Percentiles rank a stretch among this genome's conserved stretches.
phyloP scores from a whole-genome alignment of 2,329 filamentous ascomycete genomes.

The Blastomyces parvus region DNA sequence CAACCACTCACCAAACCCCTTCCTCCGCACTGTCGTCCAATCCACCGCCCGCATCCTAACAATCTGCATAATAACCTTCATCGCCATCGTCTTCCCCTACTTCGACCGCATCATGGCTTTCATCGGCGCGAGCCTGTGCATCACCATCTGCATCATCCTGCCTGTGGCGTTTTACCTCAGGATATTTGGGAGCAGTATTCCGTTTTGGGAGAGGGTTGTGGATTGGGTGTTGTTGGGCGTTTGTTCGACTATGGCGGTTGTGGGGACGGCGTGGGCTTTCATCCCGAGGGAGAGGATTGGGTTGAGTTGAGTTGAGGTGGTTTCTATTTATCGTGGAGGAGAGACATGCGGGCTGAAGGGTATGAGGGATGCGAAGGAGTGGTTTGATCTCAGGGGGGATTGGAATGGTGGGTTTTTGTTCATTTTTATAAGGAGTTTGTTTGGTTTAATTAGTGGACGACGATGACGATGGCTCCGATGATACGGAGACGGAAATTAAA shows the following conservation, averaged over 20 bases:
- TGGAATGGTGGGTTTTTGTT: neutral
- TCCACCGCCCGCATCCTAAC: slow-evolving; percentile 55
- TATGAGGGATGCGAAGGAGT: neutral
- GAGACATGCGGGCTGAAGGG: no score
- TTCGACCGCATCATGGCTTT: slow-evolving; percentile 90
- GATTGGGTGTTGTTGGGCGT: slow-evolving; percentile 61
- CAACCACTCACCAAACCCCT: neutral
- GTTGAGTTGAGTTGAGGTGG: neutral
- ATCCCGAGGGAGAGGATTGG: slow-evolving; percentile 53
- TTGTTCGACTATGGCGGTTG: slow-evolving; percentile 58
- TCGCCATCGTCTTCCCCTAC: slow-evolving; percentile 63
- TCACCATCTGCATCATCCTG: slow-evolving; percentile 86
- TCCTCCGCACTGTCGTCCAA: slow-evolving; percentile 29
- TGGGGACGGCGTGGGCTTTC: slow-evolving; percentile 83
- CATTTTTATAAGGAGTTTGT: neutral
- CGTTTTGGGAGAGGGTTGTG: slow-evolving; percentile 51
- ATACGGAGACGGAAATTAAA: neutral
- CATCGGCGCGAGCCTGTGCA: slow-evolving; percentile 81
- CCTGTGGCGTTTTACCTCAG: slow-evolving; percentile 84
- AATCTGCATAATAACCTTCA: slow-evolving; percentile 61
- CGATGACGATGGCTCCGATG: neutral
- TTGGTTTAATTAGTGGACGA: neutral
- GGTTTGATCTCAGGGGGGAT: neutral
- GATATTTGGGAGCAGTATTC: slow-evolving; percentile 68
- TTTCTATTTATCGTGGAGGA: neutral